phyloP scores from a whole-genome alignment of 306 rosid genomes.

The Prunus padus region DNA sequence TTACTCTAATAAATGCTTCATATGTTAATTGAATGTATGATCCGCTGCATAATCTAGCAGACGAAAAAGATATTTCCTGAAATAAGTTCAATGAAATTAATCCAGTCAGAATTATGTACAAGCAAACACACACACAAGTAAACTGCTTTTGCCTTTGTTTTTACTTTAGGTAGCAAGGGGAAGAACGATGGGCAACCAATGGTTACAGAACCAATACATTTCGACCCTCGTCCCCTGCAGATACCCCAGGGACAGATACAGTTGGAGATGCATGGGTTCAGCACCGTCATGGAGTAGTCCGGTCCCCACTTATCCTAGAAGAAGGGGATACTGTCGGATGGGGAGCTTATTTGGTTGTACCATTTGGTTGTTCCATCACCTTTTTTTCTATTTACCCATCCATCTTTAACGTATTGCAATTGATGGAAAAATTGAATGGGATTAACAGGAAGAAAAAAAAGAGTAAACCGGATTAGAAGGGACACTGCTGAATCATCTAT shows the following conservation, averaged over 20 bases:
- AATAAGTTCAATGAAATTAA: neutral
- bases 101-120: neutral
- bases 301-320: neutral
- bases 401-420: too few relatives aligned
- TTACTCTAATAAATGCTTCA: neutral
- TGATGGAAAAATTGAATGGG: too few relatives aligned
- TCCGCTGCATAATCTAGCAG: neutral
- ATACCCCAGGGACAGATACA: neutral
- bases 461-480: too few relatives aligned
- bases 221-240: neutral
- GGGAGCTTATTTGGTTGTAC: neutral
- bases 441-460: too few relatives aligned
- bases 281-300: neutral
- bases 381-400: too few relatives aligned
- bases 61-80: neutral
- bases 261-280: neutral
- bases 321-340: neutral
- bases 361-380: neutral
- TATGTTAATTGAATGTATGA: neutral
- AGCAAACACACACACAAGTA: neutral
- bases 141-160: neutral
- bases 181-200: neutral
- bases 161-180: neutral
- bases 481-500: neutral
- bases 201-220: neutral